A percentile compares a stretch with the other conserved stretches of the same genome.
phyloP scores from a whole-genome alignment of 805 yeast species.

The Ogataea zsoltii region DNA sequence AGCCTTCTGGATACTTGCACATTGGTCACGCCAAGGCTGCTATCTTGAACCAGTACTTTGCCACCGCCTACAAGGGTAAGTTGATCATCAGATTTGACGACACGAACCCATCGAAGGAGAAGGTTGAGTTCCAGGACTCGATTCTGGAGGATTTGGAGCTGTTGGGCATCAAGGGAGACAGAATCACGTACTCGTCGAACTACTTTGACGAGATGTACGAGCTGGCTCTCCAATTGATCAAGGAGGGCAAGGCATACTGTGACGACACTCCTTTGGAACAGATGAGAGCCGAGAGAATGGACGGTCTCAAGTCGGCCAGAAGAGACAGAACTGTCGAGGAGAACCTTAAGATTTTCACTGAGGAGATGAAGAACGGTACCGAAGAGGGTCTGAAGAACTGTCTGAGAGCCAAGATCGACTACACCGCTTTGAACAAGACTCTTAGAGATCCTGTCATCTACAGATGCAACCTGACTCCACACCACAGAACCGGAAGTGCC shows the following conservation, averaged over 20 bases:
- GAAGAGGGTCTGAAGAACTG: slow-evolving; percentile 91
- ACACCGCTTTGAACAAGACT: slow-evolving; percentile 88
- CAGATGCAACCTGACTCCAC: slow-evolving; percentile 97
- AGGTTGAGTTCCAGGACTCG: slow-evolving; percentile 89
- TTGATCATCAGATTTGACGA: slow-evolving; percentile 96
- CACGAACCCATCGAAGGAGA: slow-evolving; percentile 97
- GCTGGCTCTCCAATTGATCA: slow-evolving; percentile 79
- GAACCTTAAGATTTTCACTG: slow-evolving; percentile 78
- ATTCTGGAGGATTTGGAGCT: slow-evolving; percentile 89
- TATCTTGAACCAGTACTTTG: slow-evolving; percentile 92
- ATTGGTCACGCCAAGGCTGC: slow-evolving; percentile 99
- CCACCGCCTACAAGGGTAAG: slow-evolving; percentile 93
- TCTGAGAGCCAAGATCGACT: slow-evolving; percentile 95
- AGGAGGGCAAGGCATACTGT: slow-evolving; percentile 95
- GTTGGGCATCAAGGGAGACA: slow-evolving; percentile 92
- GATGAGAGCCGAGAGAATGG: slow-evolving; percentile 99
- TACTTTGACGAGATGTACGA: slow-evolving; percentile 93
- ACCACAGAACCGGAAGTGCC: slow-evolving; percentile 87
- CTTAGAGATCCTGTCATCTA: slow-evolving; percentile 97
- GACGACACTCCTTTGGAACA: slow-evolving; percentile 93
- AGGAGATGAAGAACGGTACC: slow-evolving; percentile 93
- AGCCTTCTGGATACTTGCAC: slow-evolving; percentile 98
- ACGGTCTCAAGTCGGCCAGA: slow-evolving; percentile 89
- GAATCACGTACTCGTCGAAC: slow-evolving; percentile 85
- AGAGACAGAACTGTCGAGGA: slow-evolving; percentile 94